phyloP scores from a whole-genome alignment of 129 eudicot species.

The Artemisia tridentata region DNA sequence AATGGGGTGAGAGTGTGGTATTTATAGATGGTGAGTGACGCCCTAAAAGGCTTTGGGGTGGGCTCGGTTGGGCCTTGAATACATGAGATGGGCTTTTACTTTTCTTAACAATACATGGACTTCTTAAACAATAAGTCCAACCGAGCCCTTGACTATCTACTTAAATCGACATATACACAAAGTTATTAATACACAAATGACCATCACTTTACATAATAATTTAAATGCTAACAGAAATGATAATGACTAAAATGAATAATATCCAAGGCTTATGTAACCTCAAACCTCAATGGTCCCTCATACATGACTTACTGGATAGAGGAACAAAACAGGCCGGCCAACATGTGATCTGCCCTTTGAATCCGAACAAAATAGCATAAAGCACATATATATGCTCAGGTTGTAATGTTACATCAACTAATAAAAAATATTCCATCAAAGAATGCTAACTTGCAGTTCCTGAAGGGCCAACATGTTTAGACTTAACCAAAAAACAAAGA shows the following conservation, averaged over 20 bases:
- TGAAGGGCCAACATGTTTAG: constrained; percentile 24
- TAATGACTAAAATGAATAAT: constrained; percentile 9
- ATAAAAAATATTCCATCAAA: not conserved
- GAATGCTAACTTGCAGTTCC: constrained; percentile 3
- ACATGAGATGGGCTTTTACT: no score
- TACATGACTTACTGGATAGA: constrained; percentile 16
- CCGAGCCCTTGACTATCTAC: no score
- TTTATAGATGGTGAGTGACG: no score
- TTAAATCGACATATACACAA: no score
- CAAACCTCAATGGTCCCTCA: constrained; percentile 28
- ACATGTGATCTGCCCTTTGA: constrained; percentile 15
- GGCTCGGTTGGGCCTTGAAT: no score
- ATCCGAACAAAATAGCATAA: constrained; percentile 22
- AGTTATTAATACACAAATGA: no score
- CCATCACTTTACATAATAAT: no score
- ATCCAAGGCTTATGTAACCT: constrained; percentile 22
- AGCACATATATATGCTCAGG: constrained; percentile 32
- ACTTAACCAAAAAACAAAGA: constrained; percentile 16
- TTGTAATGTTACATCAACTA: constrained; percentile 28
- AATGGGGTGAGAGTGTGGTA: no score
- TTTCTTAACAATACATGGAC: no score
- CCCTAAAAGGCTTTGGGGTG: no score
- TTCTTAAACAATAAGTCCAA: no score
- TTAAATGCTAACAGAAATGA: no score
- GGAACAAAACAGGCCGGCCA: constrained; percentile 16